Evolutionary conservation across 805 yeast species (phyloP).

Genomic region (Starmerella gropengiesseri): DNA sequence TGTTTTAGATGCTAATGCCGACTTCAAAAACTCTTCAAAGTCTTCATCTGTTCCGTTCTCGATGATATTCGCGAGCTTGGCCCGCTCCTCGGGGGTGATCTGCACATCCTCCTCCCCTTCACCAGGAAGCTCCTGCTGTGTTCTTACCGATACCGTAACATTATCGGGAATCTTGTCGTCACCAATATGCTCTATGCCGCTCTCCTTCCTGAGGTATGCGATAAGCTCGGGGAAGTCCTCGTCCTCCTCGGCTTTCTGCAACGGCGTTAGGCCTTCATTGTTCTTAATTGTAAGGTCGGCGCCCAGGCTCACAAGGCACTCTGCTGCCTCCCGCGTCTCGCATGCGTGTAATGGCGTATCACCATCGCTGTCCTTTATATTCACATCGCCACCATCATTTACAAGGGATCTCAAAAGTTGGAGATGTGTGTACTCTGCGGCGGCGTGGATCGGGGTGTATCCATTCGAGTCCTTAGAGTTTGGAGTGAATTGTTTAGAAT

Average conservation of each 20-base stretch:
- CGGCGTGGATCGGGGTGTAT: conserved; percentile 95
- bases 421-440: conserved; percentile 80
- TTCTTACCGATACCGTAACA: conserved; percentile 22
- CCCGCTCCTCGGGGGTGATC: conserved; percentile 39
- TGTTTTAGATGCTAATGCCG: conserved; percentile 36
- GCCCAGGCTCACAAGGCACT: conserved; percentile 49
- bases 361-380: conserved; percentile 76
- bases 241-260: conserved; percentile 67
- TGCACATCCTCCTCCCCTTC: conserved; percentile 37
- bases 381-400: conserved; percentile 61
- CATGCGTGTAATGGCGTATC: conserved; percentile 92
- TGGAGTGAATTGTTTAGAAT: conserved; percentile 44
- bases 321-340: conserved; percentile 60
- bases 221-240: conserved; percentile 67
- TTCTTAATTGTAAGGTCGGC: conserved; percentile 60
- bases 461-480: conserved; percentile 84
- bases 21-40: conserved; percentile 53
- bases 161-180: conserved; percentile 22
- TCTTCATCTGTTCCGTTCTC: conserved; percentile 72
- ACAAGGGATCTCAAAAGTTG: conserved; percentile 54
- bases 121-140: conserved; percentile 20
- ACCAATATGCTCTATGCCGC: conserved; percentile 27
- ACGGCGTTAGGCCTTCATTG: conserved; percentile 63
- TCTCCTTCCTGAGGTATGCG: conserved; percentile 44
- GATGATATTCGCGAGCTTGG: conserved; percentile 56